Conservation (phyloP, 2,329 filamentous ascomycete species). For the Alternaria angustiovoidea region DNA sequence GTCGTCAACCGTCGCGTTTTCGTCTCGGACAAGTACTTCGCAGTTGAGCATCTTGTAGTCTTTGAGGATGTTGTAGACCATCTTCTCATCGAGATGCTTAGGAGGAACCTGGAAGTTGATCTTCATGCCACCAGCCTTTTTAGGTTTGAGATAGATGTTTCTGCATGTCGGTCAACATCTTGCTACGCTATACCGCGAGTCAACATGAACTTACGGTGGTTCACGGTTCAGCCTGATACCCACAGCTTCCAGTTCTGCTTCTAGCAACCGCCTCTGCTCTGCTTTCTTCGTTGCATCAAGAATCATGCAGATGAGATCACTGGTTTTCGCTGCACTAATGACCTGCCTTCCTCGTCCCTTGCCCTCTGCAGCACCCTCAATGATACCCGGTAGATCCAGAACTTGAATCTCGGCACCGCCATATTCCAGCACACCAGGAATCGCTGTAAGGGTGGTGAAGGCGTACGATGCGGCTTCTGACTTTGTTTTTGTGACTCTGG, state of each 20-base stretch:
- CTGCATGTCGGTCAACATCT: constrained; percentile 54
- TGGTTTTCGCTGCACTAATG: constrained; percentile 97
- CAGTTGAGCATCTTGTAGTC: constrained; percentile 99
- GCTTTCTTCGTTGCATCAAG: constrained; percentile 96
- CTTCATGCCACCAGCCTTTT: constrained; percentile 98
- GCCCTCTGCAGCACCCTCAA: constrained; percentile 93
- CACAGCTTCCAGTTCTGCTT: constrained; percentile 92
- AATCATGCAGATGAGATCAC: constrained; percentile 95
- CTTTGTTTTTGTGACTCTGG: constrained; percentile 97
- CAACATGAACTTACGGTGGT: constrained; percentile 69
- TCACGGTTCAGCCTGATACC: constrained; percentile 92
- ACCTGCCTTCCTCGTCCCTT: constrained; percentile 96
- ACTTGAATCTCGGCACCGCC: constrained; percentile 98
- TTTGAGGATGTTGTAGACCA: constrained; percentile 95
- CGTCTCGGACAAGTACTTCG: constrained; percentile 93
- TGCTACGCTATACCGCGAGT: not conserved
- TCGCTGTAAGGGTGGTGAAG: constrained; percentile 97
- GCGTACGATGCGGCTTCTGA: constrained; percentile 96
- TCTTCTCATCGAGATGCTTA: constrained; percentile 94
- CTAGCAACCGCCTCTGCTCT: constrained; percentile 87
- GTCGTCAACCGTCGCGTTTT: constrained; percentile 92
- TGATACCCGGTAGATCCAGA: constrained; percentile 96
- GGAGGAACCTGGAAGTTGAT: constrained; percentile 93
- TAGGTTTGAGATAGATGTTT: constrained; percentile 96
- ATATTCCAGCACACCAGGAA: constrained; percentile 96